Conservation (phyloP, 495 filamentous ascomycete species). For the Pyronema domesticum region DNA sequence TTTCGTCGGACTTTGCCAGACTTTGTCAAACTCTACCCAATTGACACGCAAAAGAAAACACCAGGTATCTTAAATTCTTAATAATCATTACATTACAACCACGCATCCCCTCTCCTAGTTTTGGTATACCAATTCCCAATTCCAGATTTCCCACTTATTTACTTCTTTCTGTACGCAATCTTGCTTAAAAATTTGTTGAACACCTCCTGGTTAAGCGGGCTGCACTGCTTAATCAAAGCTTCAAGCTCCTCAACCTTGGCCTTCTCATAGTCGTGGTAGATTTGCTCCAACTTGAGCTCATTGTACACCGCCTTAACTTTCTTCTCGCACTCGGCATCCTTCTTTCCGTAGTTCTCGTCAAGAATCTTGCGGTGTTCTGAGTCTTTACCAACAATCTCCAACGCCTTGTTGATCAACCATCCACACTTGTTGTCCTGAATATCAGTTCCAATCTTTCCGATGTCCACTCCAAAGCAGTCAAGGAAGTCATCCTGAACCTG, state of each 20-base stretch:
- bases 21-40: too few species aligned
- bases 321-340: slow-evolving; percentile 61
- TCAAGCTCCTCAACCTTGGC: slow-evolving; percentile 55
- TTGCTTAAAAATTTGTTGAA: slow-evolving; percentile 83
- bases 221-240: slow-evolving; percentile 55
- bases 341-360: slow-evolving; percentile 75
- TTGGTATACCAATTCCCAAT: too few species aligned
- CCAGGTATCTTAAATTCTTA: too few species aligned
- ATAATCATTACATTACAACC: too few species aligned
- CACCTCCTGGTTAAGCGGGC: slow-evolving; percentile 73
- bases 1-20: too few species aligned
- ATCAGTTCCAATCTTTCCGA: slow-evolving; percentile 97
- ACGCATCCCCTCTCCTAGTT: too few species aligned
- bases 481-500: slow-evolving; percentile 98
- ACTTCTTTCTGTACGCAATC: slow-evolving; percentile 42
- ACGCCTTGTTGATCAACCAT: slow-evolving; percentile 89
- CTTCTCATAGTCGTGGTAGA: slow-evolving; percentile 82
- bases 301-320: slow-evolving; percentile 73
- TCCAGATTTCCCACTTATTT: too few species aligned
- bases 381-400: slow-evolving; percentile 46
- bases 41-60: too few species aligned
- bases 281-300: slow-evolving; percentile 61
- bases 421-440: slow-evolving; percentile 99
- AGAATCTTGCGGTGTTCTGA: slow-evolving; percentile 60
- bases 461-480: slow-evolving; percentile 79